Evolutionary conservation across 176 grass and related monocot genomes (phyloP).

Genomic region (Coix lacrymajobi): DNA sequence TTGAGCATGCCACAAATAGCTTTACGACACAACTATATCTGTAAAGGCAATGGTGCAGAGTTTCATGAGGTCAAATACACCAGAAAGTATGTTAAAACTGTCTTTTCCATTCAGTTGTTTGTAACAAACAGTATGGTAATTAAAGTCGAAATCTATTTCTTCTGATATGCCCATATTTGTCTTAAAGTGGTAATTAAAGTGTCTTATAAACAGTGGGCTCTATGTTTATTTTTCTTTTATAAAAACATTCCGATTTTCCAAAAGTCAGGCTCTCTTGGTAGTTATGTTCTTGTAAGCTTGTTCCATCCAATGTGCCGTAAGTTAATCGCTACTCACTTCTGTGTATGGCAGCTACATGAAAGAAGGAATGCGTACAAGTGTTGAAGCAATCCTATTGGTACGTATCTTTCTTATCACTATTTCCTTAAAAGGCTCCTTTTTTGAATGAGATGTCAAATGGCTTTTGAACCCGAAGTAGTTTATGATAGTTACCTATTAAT

Average conservation of each 20-base stretch:
- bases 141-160: neutral
- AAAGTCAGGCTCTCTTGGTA: conserved; percentile 2
- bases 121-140: neutral
- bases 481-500: neutral
- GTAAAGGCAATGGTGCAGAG: neutral
- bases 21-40: neutral
- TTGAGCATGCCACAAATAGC: neutral
- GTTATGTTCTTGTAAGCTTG: neutral
- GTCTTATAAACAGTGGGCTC: neutral
- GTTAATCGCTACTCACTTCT: neutral
- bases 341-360: conserved; percentile 85
- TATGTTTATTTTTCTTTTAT: neutral
- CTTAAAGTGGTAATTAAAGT: too few relatives aligned
- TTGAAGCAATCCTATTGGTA: conserved; percentile 96
- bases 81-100: neutral
- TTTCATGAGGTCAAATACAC: neutral
- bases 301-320: neutral
- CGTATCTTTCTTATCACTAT: neutral
- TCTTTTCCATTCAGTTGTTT: neutral
- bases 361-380: conserved; percentile 97
- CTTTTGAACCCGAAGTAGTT: neutral
- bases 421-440: neutral
- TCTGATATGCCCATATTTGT: neutral
- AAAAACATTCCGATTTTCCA: neutral
- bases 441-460: neutral